These are phyloP conservation scores for Cajanus cajan DNA, from an alignment of 306 rosid genomes.

Conservation along the genomic window DNA sequence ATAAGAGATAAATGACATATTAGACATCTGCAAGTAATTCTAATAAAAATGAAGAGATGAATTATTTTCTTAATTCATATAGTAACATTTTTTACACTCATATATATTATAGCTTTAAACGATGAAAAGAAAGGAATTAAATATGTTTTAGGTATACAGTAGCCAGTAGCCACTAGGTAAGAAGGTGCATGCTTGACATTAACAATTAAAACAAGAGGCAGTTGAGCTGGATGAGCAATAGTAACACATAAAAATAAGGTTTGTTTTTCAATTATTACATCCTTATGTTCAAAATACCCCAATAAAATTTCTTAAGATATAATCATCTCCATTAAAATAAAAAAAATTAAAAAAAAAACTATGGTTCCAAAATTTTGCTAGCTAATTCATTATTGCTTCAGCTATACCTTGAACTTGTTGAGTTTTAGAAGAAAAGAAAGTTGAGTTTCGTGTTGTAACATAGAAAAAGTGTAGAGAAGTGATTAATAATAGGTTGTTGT, in stretches of 20 bases:
- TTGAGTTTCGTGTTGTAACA: neutral
- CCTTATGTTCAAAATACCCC: neutral
- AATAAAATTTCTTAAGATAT: neutral
- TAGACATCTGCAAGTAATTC: too few species aligned
- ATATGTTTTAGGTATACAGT: neutral
- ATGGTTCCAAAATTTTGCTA: neutral
- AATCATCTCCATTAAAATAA: neutral
- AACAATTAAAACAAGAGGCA: neutral
- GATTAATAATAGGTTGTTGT: conserved; percentile 10
- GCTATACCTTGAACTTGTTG: neutral
- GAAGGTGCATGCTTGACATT: neutral
- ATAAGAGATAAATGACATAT: too few species aligned
- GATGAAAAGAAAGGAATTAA: neutral
- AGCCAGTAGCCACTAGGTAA: too few species aligned
- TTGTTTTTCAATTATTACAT: neutral
- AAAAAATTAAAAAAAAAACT: too few species aligned
- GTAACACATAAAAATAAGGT: neutral
- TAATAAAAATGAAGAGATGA: too few species aligned
- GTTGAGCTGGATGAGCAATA: neutral
- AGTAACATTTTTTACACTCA: too few species aligned
- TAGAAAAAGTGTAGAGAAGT: neutral
- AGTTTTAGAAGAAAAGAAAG: neutral
- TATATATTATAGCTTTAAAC: neutral
- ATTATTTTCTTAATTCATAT: neutral
- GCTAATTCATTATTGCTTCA: neutral